Conservation (phyloP, 2,329 filamentous ascomycete species). For the Ciborinia camelliae region DNA sequence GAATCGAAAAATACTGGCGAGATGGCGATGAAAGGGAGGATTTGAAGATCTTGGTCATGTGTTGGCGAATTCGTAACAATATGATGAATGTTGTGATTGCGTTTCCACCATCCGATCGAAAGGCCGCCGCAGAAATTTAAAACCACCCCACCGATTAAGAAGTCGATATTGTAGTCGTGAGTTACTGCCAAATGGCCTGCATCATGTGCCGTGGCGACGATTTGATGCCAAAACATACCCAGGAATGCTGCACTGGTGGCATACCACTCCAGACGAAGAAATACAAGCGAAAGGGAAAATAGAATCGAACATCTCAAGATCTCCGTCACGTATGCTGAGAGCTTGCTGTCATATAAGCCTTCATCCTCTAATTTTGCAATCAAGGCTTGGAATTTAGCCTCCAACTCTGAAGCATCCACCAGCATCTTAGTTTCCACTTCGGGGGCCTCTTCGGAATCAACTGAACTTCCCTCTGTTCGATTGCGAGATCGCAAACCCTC, state of each 20-base stretch:
- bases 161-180: conserved; percentile 79
- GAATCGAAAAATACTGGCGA: conserved; percentile 75
- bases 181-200: conserved; percentile 97
- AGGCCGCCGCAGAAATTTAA: conserved; percentile 90
- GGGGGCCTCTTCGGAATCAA: conserved; percentile 38
- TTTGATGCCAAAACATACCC: conserved; percentile 87
- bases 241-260: conserved; percentile 68
- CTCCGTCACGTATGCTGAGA: conserved; percentile 75
- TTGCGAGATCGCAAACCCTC: background rate
- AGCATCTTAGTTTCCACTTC: background rate
- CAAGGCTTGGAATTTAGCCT: conserved; percentile 7
- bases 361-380: conserved; percentile 42
- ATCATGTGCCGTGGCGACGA: conserved; percentile 92
- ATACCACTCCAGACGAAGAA: conserved; percentile 64
- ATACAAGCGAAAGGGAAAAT: conserved; percentile 57
- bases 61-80: conserved; percentile 94
- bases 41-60: conserved; percentile 92
- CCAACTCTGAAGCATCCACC: conserved; percentile 2
- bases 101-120: conserved; percentile 95
- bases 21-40: conserved; percentile 84
- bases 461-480: conserved; percentile 33
- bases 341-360: conserved; percentile 81
- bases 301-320: conserved; percentile 68
- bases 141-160: conserved; percentile 82
- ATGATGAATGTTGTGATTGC: conserved; percentile 93